Evolutionary conservation across 805 yeast species (phyloP).

Genomic region (Saturnispora gosingensis): DNA sequence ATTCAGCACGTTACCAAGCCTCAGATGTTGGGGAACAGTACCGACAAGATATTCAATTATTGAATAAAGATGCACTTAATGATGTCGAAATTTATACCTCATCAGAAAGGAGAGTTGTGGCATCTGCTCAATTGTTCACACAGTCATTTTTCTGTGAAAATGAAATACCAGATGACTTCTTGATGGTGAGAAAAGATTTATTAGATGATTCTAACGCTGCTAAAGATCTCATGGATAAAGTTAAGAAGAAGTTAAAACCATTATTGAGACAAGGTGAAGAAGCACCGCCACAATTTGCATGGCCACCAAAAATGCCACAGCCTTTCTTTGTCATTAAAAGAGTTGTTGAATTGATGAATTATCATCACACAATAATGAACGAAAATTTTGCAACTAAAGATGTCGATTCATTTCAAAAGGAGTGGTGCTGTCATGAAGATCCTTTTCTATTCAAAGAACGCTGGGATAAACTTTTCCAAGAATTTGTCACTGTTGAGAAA

Average conservation of each 20-base stretch:
- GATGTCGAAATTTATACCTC: constrained; percentile 84
- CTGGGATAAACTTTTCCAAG: constrained; percentile 94
- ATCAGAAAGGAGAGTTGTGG: constrained; percentile 89
- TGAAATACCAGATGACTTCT: constrained; percentile 64
- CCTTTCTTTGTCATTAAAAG: constrained; percentile 90
- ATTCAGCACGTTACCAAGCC: constrained; percentile 91
- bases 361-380: constrained; percentile 76
- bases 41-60: constrained; percentile 80
- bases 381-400: constrained; percentile 64
- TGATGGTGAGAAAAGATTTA: constrained; percentile 79
- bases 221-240: constrained; percentile 94
- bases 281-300: constrained; percentile 94
- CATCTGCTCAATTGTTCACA: constrained; percentile 81
- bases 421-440: constrained; percentile 98
- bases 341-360: constrained; percentile 92
- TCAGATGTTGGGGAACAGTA: constrained; percentile 92
- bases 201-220: constrained; percentile 98
- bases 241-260: constrained; percentile 92
- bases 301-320: constrained; percentile 98
- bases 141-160: constrained; percentile 66
- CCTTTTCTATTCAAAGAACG: constrained; percentile 84
- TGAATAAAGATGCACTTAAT: constrained; percentile 76
- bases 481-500: constrained; percentile 85
- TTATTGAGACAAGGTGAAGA: constrained; percentile 89
- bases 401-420: constrained; percentile 56